phyloP scores from a whole-genome alignment of 2,329 filamentous ascomycete genomes.

The Periconia macrospinosa region DNA sequence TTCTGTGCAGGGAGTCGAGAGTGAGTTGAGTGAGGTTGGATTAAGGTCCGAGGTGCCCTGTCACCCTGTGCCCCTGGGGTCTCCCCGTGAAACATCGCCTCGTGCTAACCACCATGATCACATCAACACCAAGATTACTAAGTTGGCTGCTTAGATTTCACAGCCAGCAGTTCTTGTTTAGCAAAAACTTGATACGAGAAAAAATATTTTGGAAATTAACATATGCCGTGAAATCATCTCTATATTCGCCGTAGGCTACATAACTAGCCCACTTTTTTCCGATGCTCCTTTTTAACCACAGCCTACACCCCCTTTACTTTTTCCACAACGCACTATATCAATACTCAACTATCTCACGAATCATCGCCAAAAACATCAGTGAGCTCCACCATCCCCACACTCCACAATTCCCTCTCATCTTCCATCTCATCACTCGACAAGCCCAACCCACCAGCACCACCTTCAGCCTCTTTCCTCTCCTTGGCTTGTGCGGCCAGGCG shows the following conservation, averaged over 20 bases:
- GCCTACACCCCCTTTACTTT: neutral
- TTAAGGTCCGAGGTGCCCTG: slow-evolving; percentile 18
- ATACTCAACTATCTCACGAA: neutral
- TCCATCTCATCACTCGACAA: slow-evolving; percentile 89
- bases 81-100: neutral
- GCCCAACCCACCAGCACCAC: slow-evolving; percentile 81
- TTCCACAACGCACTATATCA: neutral
- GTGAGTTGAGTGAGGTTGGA: slow-evolving; percentile 3
- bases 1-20: slow-evolving; percentile 10
- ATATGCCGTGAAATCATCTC: too few relatives aligned
- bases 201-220: too few relatives aligned
- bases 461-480: slow-evolving; percentile 88
- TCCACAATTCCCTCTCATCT: slow-evolving; percentile 95
- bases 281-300: neutral
- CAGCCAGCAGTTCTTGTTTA: too few relatives aligned
- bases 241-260: too few relatives aligned
- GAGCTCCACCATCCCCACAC: slow-evolving; percentile 85
- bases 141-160: too few relatives aligned
- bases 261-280: neutral
- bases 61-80: neutral
- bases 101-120: too few relatives aligned
- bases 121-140: too few relatives aligned
- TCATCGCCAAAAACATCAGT: slow-evolving; percentile 54
- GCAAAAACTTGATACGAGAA: too few relatives aligned
- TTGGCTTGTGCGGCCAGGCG: slow-evolving; percentile 83